Evolutionary conservation across 768 basidiomycete genomes (phyloP).

Genomic region (Butyriboletus loyo): DNA sequence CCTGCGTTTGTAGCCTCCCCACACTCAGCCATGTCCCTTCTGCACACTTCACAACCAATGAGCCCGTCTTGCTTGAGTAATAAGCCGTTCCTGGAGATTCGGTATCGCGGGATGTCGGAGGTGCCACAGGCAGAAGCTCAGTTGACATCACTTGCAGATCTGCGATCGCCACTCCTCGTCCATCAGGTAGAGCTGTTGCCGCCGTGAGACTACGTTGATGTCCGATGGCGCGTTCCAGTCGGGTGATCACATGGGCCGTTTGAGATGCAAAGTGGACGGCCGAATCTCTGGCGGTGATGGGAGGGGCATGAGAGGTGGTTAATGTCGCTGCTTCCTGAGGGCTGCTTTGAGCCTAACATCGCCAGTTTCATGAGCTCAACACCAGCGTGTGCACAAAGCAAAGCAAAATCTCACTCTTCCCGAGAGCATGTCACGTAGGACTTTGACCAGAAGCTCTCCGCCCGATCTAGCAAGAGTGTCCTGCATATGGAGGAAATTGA

Average conservation of each 20-base stretch:
- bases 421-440: slow-evolving; percentile 59
- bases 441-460: slow-evolving; percentile 67
- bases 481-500: slow-evolving; percentile 54
- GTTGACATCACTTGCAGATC: slow-evolving; percentile 14
- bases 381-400: not conserved
- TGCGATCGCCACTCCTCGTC: slow-evolving; percentile 22
- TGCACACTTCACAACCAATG: slow-evolving; percentile 56
- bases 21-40: slow-evolving; percentile 51
- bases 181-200: slow-evolving; percentile 22
- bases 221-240: slow-evolving; percentile 27
- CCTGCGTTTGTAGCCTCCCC: slow-evolving; percentile 57
- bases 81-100: slow-evolving; percentile 41
- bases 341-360: slow-evolving; percentile 43
- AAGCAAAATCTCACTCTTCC: slow-evolving; percentile 44
- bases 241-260: slow-evolving; percentile 15
- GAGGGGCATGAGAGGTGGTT: slow-evolving; percentile 49
- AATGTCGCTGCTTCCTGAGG: slow-evolving; percentile 41
- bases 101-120: not conserved
- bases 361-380: not conserved
- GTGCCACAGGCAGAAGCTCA: not conserved
- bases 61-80: slow-evolving; percentile 38
- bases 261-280: slow-evolving; percentile 18
- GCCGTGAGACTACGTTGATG: slow-evolving; percentile 28
- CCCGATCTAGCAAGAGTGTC: slow-evolving; percentile 59
- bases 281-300: slow-evolving; percentile 17